Base-by-base conservation (phyloP, 192 early-diverging fungal genomes). In the Ambispora gerdemannii region DNA sequence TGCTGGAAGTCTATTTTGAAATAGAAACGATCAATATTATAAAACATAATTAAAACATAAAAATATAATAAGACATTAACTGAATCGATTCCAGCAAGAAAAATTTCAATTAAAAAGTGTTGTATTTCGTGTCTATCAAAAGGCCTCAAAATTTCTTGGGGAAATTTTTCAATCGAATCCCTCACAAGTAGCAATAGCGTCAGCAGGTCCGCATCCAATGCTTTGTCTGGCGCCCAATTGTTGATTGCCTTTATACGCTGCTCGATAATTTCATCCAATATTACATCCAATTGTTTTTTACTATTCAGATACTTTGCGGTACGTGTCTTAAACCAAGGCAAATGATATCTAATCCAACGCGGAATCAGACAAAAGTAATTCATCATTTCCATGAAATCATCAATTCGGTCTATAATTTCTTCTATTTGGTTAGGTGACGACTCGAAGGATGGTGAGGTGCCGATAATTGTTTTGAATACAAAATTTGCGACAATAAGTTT, bases 211-310 rank as follows among this genome's bases (percentile, higher is more conserved):
- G n/a, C n/a, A n/a, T n/a, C n/a, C n/a, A n/a, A n/a, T n/a, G n/a
- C 3, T 35, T 58, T 17, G 22, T 24, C 61, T 19, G 22, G 4
- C 19, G 61, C 19, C 38, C 13, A n/a, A 63, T 63, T 19, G 4
- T 63, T 35, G 28, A 63, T 63, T 63, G 33, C 61, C 38, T 34
- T 63, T 34, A 31, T 30, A 38, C 61, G 61, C 38, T 63, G 28
- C 38, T 13, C 38, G 6, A 63, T 35, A 34, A 63, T 17, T 63
- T 63, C 33, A 43, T 30, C 28, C 33, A 63, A 17, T 35, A 15
- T 17, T 0, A 20, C 25, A 22, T 22, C 19, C 32, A 63, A 35
- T 20, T 38, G 38, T 1, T 35, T 35, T 4, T 35, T 3, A 63
- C 38, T 63, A 33, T 30, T 20, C 20, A 35, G 20, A 27, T 27